Evolutionary conservation across 2,329 filamentous ascomycete genomes (phyloP), one percentile per base, ranked within the genome.

Genomic region (Cyanodermella asteris): DNA sequence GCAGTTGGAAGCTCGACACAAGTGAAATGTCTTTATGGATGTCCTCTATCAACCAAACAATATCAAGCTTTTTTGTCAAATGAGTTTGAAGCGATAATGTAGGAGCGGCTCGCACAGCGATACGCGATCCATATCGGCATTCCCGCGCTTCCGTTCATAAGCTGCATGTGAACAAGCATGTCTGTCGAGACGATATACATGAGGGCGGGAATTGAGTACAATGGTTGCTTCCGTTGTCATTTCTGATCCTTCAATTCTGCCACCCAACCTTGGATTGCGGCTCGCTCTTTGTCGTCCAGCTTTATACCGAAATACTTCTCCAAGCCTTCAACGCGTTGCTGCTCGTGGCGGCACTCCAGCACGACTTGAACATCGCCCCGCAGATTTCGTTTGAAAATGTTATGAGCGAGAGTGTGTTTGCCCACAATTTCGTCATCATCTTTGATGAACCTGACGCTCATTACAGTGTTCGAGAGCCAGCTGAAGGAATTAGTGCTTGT

Each of bases 361-460:
- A 69, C 36, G 8, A 60, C 36, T 31, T 50, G 46, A 10, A 58
- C 61, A 42, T 51, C 50, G 3, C 60, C 62, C 7, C 50, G 49
- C 16, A 59, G 33, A 33, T 62, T 60, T 44, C 47, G 50, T 44
- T 70, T 71, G 21, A 71, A 44, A 11, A 53, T 44, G 5, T 46
- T 52, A 13, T 57, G 52, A 4, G 55, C 40, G 33, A 72, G 38
- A 42, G 62, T 57, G 27, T 59, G 42, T 38, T 63, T 59, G 2
- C 64, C 66, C 14, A 55, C 46, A 23, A 65, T 50, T 32, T 52
- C 46, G 7, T 49, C 41, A 18, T 51, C 45, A 22, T 62, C 45
- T 28, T 64, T 38, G 30, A 72, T 45, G 44, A 68, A 65, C 41
- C 51, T 59, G 26, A 56, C 50, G 28, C 61, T 55, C 12, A 71